These are phyloP conservation scores for Copromyces sp. DNA, from an alignment of 495 filamentous ascomycete species.

Conservation along the genomic window DNA sequence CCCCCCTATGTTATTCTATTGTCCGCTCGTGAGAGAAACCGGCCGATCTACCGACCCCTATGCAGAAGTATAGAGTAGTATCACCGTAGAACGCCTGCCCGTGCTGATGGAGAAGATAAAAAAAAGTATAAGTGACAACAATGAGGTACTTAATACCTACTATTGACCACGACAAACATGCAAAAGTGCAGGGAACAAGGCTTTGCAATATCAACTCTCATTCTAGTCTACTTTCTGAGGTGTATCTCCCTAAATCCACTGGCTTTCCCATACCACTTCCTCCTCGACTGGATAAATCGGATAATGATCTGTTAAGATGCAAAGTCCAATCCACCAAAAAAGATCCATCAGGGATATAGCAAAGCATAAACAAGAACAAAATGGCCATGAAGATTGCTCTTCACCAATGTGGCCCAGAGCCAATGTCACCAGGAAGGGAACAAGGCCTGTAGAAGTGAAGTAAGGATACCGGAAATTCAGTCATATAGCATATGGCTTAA, in stretches of 20 bases:
- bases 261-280: conserved; percentile 1
- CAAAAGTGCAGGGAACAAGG: not conserved
- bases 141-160: not conserved
- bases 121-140: not conserved
- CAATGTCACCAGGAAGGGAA: not conserved
- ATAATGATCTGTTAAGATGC: not conserved
- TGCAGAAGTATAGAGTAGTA: not conserved
- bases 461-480: not conserved
- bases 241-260: not conserved
- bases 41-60: not conserved
- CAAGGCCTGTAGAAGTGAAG: not conserved
- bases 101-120: not conserved
- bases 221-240: not conserved
- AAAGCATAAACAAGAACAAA: conserved; percentile 5
- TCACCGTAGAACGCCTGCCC: not conserved
- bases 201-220: not conserved
- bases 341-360: not conserved
- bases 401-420: not conserved
- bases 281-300: not conserved
- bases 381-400: conserved; percentile 5
- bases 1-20: not conserved
- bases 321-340: conserved; percentile 1
- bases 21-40: not conserved
- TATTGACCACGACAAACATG: not conserved
- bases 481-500: not conserved